Evolutionary conservation across 75 land plant genomes (phyloP).

Genomic region (Pinus tabuliformis): DNA sequence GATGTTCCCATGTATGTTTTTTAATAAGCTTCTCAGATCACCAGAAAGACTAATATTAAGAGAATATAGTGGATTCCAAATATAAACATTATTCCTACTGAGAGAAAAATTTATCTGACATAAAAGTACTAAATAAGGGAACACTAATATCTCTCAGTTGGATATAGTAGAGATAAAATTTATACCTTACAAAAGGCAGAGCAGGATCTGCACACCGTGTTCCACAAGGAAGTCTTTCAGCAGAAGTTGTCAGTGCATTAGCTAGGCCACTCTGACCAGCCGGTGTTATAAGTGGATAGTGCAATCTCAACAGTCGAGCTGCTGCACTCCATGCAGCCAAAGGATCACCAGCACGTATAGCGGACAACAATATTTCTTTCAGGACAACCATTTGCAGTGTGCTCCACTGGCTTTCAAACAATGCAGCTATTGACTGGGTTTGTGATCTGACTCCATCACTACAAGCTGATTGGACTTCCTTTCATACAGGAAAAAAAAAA

Average conservation of each 20-base stretch:
- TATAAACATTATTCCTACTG: too few species aligned
- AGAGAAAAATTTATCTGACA: not conserved
- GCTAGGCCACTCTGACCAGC: constrained; percentile 85
- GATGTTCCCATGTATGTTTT: too few species aligned
- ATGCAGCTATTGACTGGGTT: constrained; percentile 45
- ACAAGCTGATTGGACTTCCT: constrained; percentile 40
- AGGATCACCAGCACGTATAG: constrained; percentile 92
- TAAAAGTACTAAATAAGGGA: not conserved
- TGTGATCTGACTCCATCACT: constrained; percentile 46
- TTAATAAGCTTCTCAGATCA: too few species aligned
- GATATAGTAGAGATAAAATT: not conserved
- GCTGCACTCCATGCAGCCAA: constrained; percentile 99
- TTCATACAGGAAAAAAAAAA: constrained; percentile 2
- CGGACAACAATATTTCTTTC: constrained; percentile 82
- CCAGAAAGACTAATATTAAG: too few species aligned
- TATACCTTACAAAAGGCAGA: constrained; percentile 86
- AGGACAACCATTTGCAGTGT: constrained; percentile 94
- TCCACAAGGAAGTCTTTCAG: constrained; percentile 83
- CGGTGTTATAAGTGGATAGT: constrained; percentile 95
- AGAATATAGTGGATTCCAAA: too few species aligned
- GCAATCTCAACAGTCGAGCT: constrained; percentile 78
- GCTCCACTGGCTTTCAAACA: constrained; percentile 93
- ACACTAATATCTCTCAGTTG: too few species aligned
- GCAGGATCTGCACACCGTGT: constrained; percentile 90
- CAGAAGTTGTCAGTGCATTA: constrained; percentile 74